A percentile compares a stretch with the other conserved stretches of the same genome.
phyloP scores from a whole-genome alignment of 2,329 filamentous ascomycete species.

The Pseudogymnoascus sp. region DNA sequence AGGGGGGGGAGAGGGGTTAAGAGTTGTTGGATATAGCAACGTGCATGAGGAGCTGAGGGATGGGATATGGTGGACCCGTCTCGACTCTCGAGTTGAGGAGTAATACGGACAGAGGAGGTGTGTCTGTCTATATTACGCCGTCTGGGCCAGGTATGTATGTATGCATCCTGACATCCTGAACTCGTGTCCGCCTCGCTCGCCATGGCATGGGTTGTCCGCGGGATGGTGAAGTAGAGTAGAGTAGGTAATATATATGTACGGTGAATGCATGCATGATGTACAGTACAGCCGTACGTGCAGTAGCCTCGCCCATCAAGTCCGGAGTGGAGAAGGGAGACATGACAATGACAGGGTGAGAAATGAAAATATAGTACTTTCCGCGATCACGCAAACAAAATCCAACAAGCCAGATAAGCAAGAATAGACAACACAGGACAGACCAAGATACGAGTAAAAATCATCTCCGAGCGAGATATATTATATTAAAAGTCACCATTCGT shows the following conservation, averaged over 20 bases:
- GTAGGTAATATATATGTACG: not conserved
- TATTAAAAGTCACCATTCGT: not conserved
- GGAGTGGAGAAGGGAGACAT: not conserved
- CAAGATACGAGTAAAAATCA: not conserved
- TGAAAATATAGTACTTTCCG: not conserved
- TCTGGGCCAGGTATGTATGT: not conserved
- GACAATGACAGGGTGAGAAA: not conserved
- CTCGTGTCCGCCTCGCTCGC: not conserved
- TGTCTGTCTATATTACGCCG: not conserved
- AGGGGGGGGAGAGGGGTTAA: not conserved
- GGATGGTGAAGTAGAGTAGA: not conserved
- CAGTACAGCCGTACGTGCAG: not conserved
- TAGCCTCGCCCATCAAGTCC: not conserved
- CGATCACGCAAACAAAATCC: not conserved
- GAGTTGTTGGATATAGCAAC: not conserved
- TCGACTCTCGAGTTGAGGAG: too few species aligned
- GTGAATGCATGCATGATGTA: not conserved
- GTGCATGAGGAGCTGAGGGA: too few species aligned
- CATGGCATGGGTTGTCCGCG: not conserved
- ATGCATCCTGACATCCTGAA: not conserved
- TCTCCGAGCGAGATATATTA: not conserved
- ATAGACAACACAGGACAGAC: not conserved
- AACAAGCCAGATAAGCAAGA: not conserved
- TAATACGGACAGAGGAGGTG: not conserved
- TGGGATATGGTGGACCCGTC: too few species aligned